Percentiles rank a stretch among this genome's conserved stretches.
Conservation (phyloP, 1,284 basidiomycete species). For the Cutaneotrichosporon arboriforme region DNA sequence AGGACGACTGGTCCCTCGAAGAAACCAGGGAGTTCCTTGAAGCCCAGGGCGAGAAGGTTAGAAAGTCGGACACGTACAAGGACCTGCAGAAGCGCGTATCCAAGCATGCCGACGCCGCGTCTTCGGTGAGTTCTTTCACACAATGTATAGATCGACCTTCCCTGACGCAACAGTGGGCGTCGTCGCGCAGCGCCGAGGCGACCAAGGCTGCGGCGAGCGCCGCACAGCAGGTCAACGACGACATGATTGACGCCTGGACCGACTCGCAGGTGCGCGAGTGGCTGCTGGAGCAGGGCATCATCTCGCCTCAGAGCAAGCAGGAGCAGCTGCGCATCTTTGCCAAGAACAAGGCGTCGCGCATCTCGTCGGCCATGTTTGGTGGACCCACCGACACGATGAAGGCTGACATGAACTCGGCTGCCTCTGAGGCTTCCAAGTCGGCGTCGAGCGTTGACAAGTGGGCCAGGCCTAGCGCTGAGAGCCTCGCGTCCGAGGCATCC, state of each 20-base stretch:
- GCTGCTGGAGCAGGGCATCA: constrained; percentile 78
- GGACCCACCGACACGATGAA: constrained; percentile 48
- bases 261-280: constrained; percentile 73
- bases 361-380: constrained; percentile 57
- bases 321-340: constrained; percentile 75
- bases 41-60: constrained; percentile 61
- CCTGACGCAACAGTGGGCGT: constrained; percentile 30
- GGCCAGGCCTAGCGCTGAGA: constrained; percentile 2
- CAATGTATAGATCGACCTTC: too few species aligned
- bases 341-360: constrained; percentile 57
- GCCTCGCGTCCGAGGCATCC: constrained; percentile 1
- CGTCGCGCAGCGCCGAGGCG: constrained; percentile 16
- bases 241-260: constrained; percentile 57
- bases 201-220: constrained; percentile 62
- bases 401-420: constrained; percentile 18
- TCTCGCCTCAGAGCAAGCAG: constrained; percentile 67
- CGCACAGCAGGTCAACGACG: constrained; percentile 45
- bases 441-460: background rate
- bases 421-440: constrained; percentile 50
- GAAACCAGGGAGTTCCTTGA: constrained; percentile 67
- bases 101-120: constrained; percentile 53
- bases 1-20: constrained; percentile 59
- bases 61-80: constrained; percentile 49
- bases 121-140: constrained; percentile 25
- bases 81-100: constrained; percentile 53